Evolutionary conservation across 139 green algal species (phyloP).

Genomic region (Auxenochlorella protothecoides): DNA sequence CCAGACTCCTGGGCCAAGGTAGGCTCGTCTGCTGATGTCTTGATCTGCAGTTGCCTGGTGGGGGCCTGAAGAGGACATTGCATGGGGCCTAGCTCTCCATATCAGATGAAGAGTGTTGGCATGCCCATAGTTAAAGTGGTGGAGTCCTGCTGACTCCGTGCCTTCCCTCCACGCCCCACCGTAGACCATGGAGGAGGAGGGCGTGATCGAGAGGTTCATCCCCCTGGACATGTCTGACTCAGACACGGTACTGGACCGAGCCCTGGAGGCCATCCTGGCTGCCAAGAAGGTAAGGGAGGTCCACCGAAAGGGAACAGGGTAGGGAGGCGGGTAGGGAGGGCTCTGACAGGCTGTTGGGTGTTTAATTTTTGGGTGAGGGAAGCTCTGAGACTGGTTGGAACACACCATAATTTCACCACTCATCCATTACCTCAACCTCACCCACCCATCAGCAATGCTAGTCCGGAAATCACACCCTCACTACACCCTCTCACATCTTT

Average conservation of each 20-base stretch:
- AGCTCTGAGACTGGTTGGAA: not conserved
- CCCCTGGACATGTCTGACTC: constrained; percentile 65
- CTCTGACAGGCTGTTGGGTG: not conserved
- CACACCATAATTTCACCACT: too few relatives aligned
- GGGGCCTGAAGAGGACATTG: too few relatives aligned
- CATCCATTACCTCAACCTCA: not conserved
- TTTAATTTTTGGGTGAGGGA: not conserved
- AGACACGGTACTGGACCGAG: constrained; percentile 61
- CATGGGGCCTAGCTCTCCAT: not conserved
- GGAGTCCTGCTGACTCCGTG: too few relatives aligned
- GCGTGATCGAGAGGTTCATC: constrained; percentile 61
- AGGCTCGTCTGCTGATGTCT: not conserved
- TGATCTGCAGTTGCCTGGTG: not conserved
- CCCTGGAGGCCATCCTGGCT: constrained; percentile 32
- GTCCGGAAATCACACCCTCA: too few relatives aligned
- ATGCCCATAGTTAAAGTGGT: not conserved
- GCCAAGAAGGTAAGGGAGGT: constrained; percentile 7
- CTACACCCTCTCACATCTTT: too few relatives aligned
- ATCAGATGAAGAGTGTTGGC: not conserved
- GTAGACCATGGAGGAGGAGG: constrained; percentile 46
- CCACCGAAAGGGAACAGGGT: too few relatives aligned
- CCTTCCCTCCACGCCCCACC: too few relatives aligned
- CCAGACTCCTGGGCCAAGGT: constrained; percentile 49
- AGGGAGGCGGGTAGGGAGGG: too few relatives aligned
- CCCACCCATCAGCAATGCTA: not conserved